These are phyloP conservation scores for Alternaria rosae DNA, from an alignment of 2,329 filamentous ascomycete genomes.

Conservation along the genomic window DNA sequence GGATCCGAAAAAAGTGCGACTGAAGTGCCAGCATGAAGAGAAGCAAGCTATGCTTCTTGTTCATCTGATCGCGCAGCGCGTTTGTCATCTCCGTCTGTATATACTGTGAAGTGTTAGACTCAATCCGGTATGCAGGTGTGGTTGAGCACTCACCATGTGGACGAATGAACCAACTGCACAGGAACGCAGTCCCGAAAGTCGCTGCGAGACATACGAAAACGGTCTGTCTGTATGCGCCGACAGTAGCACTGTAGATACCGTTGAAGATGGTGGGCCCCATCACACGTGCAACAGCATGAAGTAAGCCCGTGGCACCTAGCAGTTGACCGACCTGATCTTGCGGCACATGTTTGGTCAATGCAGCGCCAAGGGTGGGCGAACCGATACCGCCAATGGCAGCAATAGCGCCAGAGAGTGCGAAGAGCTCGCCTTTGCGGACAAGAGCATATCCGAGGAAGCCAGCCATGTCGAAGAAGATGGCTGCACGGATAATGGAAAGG, in stretches of 20 bases:
- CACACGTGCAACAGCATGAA: slow-evolving; percentile 83
- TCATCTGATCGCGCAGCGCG: slow-evolving; percentile 2
- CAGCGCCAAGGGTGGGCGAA: slow-evolving; percentile 81
- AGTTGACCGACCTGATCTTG: slow-evolving; percentile 81
- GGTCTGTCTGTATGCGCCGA: slow-evolving; percentile 78
- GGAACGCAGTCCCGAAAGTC: slow-evolving; percentile 71
- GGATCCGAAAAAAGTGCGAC: background rate
- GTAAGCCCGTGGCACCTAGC: slow-evolving; percentile 84
- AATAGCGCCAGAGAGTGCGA: slow-evolving; percentile 75
- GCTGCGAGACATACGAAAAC: slow-evolving; percentile 78
- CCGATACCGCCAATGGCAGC: slow-evolving; percentile 84
- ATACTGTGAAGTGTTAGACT: slow-evolving; percentile 11
- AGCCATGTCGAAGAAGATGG: slow-evolving; percentile 77
- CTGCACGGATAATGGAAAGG: slow-evolving; percentile 75
- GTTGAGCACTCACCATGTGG: slow-evolving; percentile 70
- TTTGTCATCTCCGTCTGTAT: slow-evolving; percentile 17
- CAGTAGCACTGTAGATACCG: slow-evolving; percentile 82
- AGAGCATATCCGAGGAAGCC: slow-evolving; percentile 80
- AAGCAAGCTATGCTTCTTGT: slow-evolving; percentile 5
- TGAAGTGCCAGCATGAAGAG: slow-evolving; percentile 1
- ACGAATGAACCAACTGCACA: slow-evolving; percentile 73
- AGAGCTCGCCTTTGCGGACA: slow-evolving; percentile 66
- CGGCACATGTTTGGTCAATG: slow-evolving; percentile 90
- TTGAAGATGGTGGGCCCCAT: slow-evolving; percentile 85
- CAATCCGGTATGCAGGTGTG: too few relatives aligned